These are phyloP conservation scores for Castanea sativa DNA, from an alignment of 306 rosid genomes.

Conservation along the genomic window DNA sequence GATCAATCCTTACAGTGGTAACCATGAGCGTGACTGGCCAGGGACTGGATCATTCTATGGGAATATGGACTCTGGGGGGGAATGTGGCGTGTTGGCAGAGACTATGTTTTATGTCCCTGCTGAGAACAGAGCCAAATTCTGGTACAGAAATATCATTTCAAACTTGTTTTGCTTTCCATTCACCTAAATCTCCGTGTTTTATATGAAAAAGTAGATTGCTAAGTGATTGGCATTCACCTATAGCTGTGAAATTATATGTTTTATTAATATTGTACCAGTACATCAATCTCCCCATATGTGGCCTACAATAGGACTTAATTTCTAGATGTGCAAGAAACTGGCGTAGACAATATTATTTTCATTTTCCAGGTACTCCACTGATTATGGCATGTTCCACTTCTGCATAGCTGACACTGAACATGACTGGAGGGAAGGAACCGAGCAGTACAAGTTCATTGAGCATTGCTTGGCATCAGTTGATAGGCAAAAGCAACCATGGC, in stretches of 20 bases:
- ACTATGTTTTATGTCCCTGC: constrained; percentile 92
- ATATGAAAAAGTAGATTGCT: neutral
- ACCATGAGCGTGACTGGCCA: constrained; percentile 99
- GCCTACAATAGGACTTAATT: neutral
- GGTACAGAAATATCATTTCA: constrained; percentile 37
- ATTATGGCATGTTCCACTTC: constrained; percentile 93
- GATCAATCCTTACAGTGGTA: constrained; percentile 57
- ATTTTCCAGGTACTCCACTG: constrained; percentile 64
- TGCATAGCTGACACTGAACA: constrained; percentile 92
- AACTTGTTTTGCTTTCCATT: neutral
- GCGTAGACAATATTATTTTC: neutral
- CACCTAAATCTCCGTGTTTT: too few relatives aligned
- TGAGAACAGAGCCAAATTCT: constrained; percentile 78
- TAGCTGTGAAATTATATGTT: neutral
- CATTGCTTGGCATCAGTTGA: constrained; percentile 81
- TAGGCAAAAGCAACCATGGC: constrained; percentile 92
- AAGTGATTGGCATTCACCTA: neutral
- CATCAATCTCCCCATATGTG: neutral
- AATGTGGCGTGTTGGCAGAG: constrained; percentile 84
- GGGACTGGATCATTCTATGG: constrained; percentile 76
- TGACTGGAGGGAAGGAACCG: constrained; percentile 91
- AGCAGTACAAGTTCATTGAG: constrained; percentile 80
- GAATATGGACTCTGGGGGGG: constrained; percentile 89
- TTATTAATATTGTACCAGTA: neutral
- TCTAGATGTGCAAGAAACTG: neutral